A percentile compares a stretch with the other conserved stretches of the same genome.
Conservation (phyloP, 768 basidiomycete species). For the Auricularia cornea region DNA sequence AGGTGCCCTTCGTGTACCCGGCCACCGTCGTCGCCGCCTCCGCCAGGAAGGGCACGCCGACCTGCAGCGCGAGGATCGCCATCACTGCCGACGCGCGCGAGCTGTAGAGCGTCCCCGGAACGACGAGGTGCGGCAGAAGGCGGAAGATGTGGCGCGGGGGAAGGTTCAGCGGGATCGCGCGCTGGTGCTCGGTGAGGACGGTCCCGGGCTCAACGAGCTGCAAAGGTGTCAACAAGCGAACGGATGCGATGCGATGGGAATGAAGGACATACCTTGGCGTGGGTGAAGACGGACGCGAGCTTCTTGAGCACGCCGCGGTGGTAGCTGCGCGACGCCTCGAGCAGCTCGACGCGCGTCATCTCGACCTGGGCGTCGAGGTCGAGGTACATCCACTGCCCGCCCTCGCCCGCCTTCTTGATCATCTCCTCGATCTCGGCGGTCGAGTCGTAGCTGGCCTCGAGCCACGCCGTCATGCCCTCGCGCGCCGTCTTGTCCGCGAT, state of each 20-base stretch:
- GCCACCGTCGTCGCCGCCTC: slow-evolving; percentile 16
- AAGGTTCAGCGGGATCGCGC: slow-evolving; percentile 17
- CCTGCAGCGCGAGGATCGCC: slow-evolving; percentile 17
- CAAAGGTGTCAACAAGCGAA: not conserved
- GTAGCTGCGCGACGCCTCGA: slow-evolving; percentile 23
- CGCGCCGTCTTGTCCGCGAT: slow-evolving; percentile 12
- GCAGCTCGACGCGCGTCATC: slow-evolving; percentile 19
- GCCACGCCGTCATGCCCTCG: slow-evolving; percentile 18
- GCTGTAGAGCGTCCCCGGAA: slow-evolving; percentile 20
- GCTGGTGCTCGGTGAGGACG: slow-evolving; percentile 16
- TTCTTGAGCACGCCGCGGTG: slow-evolving; percentile 19
- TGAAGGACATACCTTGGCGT: slow-evolving; percentile 15
- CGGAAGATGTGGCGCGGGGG: slow-evolving; percentile 16
- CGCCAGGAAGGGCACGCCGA: slow-evolving; percentile 19
- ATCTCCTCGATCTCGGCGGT: slow-evolving; percentile 20
- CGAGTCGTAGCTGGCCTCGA: slow-evolving; percentile 22
- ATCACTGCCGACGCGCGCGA: slow-evolving; percentile 18
- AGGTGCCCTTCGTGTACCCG: slow-evolving; percentile 15
- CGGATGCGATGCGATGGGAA: not conserved
- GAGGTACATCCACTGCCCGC: slow-evolving; percentile 16
- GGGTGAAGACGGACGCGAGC: slow-evolving; percentile 18
- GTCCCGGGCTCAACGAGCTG: slow-evolving; percentile 18
- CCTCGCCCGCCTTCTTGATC: slow-evolving; percentile 11
- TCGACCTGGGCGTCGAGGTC: slow-evolving; percentile 22
- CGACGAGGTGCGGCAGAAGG: slow-evolving; percentile 22